Base-by-base conservation (phyloP, 163 green algal genomes). In the Chlorella variabilis region DNA sequence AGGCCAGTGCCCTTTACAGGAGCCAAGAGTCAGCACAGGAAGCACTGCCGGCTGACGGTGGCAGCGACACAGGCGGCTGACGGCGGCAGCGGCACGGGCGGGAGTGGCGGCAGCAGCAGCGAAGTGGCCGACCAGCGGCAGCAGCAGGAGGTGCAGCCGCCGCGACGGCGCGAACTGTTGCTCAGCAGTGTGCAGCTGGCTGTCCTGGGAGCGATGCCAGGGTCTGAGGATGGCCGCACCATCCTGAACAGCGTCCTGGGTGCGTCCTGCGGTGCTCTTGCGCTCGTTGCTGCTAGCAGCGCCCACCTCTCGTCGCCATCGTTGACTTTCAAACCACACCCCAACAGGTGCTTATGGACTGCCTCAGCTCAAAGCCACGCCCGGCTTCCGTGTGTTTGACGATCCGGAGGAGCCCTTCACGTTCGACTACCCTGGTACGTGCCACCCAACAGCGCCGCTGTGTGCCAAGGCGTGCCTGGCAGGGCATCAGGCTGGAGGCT, bases 261-360 rank as follows among this genome's bases (percentile, higher is more conserved):
- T 83, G 68, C 33, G 18, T 20, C 1, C 11, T 11, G 4, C 39
- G 2, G n/a, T 34, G 25, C n/a, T 75, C 11, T 15, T 54, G 45
- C 11, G 45, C 45, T 54, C 45, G 11, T 54, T 54, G 45, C 11
- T 54, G 45, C 45, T 11, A 54, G 45, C 45, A 11, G 45, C 45
- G 11, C 11, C 45, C 45, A 54, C 15, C 15, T 54, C 45, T 15
- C 15, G 11, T 54, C 45, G 11, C 45, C 45, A 54, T 54, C 45
- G n/a, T 54, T 15, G 45, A 15, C 45, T 54, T 15, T 15, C 45
- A 54, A 54, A 11, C 11, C 45, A 54, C 15, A 54, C 45, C 15
- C 45, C 15, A 29, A 21, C 83, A 88, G 85, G 85, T 1, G 86
- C 86, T 1, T 90, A 90, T 66, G 86, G 86, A 2, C 71, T 90